A percentile compares a stretch with the other conserved stretches of the same genome.
Evolutionary conservation across 1,284 basidiomycete genomes (phyloP).

Genomic region (Coriolopsis trogii): DNA sequence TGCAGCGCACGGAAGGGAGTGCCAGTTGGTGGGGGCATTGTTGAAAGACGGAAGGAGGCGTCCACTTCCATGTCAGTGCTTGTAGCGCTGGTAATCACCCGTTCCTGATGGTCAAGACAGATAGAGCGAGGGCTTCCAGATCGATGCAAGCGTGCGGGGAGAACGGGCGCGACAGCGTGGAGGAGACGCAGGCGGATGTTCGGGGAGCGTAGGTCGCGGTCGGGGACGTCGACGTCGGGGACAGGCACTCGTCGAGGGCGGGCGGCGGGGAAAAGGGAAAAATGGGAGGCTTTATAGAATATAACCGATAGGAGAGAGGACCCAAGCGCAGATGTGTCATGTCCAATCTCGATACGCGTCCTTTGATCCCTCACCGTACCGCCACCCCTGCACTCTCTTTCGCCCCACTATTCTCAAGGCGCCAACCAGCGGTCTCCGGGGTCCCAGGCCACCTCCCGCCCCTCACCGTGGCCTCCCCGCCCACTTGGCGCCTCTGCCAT

Average conservation of each 20-base stretch:
- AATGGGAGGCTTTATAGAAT: slow-evolving; percentile 25
- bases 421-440: slow-evolving; percentile 9
- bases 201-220: not conserved
- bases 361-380: slow-evolving; percentile 14
- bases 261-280: slow-evolving; percentile 23
- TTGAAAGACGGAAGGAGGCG: slow-evolving; percentile 29
- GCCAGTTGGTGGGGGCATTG: slow-evolving; percentile 26
- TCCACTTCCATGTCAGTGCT: slow-evolving; percentile 34
- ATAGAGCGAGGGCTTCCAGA: not conserved
- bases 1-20: slow-evolving; percentile 25
- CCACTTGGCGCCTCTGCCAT: not conserved
- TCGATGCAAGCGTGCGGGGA: not conserved
- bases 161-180: not conserved
- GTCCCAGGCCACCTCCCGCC: slow-evolving; percentile 2
- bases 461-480: not conserved
- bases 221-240: slow-evolving; percentile 8
- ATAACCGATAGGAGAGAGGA: slow-evolving; percentile 17
- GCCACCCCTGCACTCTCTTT: slow-evolving; percentile 15
- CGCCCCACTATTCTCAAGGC: slow-evolving; percentile 2
- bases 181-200: not conserved
- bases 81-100: slow-evolving; percentile 30
- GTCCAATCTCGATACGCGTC: slow-evolving; percentile 14
- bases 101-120: slow-evolving; percentile 16
- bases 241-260: slow-evolving; percentile 8
- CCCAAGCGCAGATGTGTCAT: slow-evolving; percentile 16